These are phyloP conservation scores for Boletellus ananas DNA, from an alignment of 768 basidiomycete species.

Conservation along the genomic window DNA sequence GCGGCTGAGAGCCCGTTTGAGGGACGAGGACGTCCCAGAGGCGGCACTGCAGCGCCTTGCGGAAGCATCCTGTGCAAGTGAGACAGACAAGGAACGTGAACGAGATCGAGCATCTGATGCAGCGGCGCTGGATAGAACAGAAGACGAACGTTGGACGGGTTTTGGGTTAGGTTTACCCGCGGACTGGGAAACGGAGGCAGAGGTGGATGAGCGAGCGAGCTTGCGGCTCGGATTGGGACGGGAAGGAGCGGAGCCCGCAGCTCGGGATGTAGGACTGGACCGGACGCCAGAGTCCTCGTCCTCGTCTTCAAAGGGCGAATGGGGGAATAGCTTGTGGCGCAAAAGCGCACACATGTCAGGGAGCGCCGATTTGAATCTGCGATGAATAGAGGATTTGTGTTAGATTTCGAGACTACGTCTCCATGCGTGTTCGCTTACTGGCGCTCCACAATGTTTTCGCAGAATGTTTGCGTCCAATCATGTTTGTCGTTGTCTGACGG, in stretches of 20 bases:
- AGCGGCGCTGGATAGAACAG: constrained; percentile 14
- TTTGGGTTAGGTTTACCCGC: constrained; percentile 8
- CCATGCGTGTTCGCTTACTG: constrained; percentile 40
- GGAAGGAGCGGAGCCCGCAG: not conserved
- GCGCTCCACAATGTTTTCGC: constrained; percentile 60
- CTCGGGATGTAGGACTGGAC: constrained; percentile 10
- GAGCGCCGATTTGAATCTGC: constrained; percentile 53
- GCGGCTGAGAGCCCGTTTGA: constrained; percentile 56
- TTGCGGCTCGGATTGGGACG: constrained; percentile 11
- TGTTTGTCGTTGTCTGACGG: constrained; percentile 29
- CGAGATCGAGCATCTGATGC: constrained; percentile 38
- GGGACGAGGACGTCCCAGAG: constrained; percentile 35
- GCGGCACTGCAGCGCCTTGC: constrained; percentile 31
- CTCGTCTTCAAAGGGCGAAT: constrained; percentile 56
- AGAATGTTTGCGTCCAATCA: constrained; percentile 78
- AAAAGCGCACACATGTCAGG: constrained; percentile 56
- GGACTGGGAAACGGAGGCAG: constrained; percentile 5
- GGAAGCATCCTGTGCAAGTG: constrained; percentile 60
- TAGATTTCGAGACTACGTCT: not conserved
- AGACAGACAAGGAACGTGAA: constrained; percentile 64
- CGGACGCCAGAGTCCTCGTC: constrained; percentile 17
- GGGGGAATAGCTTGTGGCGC: constrained; percentile 62
- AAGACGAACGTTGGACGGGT: constrained; percentile 24
- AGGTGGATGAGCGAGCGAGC: constrained; percentile 10
- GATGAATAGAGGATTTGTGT: not conserved